phyloP scores from a whole-genome alignment of 2,329 filamentous ascomycete species.

The Rasamsonia emersonii region DNA sequence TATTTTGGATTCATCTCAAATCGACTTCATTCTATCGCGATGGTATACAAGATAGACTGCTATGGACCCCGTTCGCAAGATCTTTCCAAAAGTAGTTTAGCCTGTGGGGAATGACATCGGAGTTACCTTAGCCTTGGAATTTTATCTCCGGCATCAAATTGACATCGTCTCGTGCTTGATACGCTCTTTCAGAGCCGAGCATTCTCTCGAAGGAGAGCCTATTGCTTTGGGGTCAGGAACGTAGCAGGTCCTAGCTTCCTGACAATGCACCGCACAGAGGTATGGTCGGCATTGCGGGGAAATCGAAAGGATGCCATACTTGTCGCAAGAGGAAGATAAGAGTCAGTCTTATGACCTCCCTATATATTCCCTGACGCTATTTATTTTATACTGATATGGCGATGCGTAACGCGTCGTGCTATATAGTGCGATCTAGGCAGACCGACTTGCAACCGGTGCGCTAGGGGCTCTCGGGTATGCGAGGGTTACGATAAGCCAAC shows the following conservation, averaged over 20 bases:
- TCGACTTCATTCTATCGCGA: neutral
- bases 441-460: slow-evolving; percentile 4
- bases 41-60: neutral
- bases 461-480: slow-evolving; percentile 3
- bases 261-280: neutral
- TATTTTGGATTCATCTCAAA: slow-evolving; percentile 1
- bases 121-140: no score
- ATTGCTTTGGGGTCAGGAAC: neutral
- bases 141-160: no score
- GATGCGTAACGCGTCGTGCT: no score
- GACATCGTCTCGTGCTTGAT: neutral
- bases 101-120: neutral
- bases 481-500: slow-evolving; percentile 2
- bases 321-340: slow-evolving; percentile 7
- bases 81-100: slow-evolving; percentile 5
- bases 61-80: slow-evolving; percentile 5
- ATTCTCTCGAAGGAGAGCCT: neutral
- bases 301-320: slow-evolving; percentile 7
- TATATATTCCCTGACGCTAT: no score
- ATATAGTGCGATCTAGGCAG: slow-evolving; percentile 5
- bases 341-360: no score
- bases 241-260: neutral
- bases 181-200: neutral
- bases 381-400: no score
- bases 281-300: slow-evolving; percentile 5